Evolutionary conservation across 495 filamentous ascomycete species (phyloP).

Genomic region (Neurospora sp.): DNA sequence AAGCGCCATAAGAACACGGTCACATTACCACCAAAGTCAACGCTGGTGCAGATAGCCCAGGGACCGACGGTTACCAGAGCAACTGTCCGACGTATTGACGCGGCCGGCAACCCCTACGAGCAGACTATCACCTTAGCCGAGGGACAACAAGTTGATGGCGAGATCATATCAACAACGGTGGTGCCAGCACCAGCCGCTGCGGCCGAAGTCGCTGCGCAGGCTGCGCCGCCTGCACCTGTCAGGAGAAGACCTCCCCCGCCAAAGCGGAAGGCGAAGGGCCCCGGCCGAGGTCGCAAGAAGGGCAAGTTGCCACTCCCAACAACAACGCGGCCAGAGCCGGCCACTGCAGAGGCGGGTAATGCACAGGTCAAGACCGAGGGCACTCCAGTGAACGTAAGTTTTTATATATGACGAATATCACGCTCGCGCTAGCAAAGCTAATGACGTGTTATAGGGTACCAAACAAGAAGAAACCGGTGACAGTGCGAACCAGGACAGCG

Average conservation of each 20-base stretch:
- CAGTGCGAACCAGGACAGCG: constrained; percentile 28
- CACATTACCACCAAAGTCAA: constrained; percentile 33
- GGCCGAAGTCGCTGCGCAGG: constrained; percentile 14
- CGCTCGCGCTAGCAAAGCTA: background rate
- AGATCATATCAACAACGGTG: constrained; percentile 52
- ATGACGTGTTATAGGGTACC: constrained; percentile 19
- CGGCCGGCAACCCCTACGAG: constrained; percentile 66
- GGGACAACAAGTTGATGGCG: constrained; percentile 71
- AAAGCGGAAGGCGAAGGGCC: constrained; percentile 62
- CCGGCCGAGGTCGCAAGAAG: constrained; percentile 59
- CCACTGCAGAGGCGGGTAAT: constrained; percentile 1
- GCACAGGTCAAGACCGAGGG: constrained; percentile 22
- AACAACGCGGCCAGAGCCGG: constrained; percentile 23
- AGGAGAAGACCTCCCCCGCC: constrained; percentile 61
- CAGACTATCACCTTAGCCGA: constrained; percentile 73
- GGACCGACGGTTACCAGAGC: constrained; percentile 54
- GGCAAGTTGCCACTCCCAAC: constrained; percentile 38
- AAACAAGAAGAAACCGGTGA: constrained; percentile 30
- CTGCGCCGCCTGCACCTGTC: constrained; percentile 23
- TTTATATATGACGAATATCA: background rate
- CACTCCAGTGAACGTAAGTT: constrained; percentile 17
- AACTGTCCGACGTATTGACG: constrained; percentile 66
- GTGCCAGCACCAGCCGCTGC: constrained; percentile 26
- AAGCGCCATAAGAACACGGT: constrained; percentile 69
- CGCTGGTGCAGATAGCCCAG: constrained; percentile 26